Base-by-base conservation (phyloP, 164 flowering plant species). In the Warburgia ugandensis region DNA sequence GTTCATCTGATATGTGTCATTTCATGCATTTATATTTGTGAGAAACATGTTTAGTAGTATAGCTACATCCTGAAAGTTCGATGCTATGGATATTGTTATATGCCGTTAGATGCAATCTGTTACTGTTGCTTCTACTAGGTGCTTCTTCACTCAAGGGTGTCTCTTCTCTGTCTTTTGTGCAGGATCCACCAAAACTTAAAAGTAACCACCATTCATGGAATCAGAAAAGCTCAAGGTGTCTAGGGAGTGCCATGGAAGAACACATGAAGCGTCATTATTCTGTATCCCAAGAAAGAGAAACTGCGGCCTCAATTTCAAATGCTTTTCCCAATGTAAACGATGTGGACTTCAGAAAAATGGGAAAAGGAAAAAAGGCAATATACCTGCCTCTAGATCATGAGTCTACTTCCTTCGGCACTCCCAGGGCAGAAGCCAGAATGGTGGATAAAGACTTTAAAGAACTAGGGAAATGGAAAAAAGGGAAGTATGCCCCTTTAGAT, bases 221-320 rank as follows among this genome's bases (percentile, higher is more conserved):
- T 58, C 55, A 51, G 28, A 30, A 54, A 22, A 38, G 42, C 40
- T 62, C 54, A 52, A 48, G 22, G 2, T n/a, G 45, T 26, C 25
- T 21, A 13, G 41, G 44, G 46, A 42, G 50, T 26, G 19, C 16
- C 14, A 39, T 32, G 10, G 59, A 26, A 51, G 58, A 59, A 59
- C n/a, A n/a, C n/a, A n/a, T n/a, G n/a, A n/a, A n/a, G n/a, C n/a
- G n/a, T n/a, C n/a, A n/a, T n/a, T n/a, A n/a, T n/a, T n/a, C n/a
- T n/a, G 69, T 30, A 56, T 11, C 39, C 11, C 42, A 44, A 3
- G 32, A n/a, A 29, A 59, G 65, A 11, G 68, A 81, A 56, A 48
- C 64, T 30, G 81, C 74, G 66, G 68, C 62, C 68, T 65, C 38
- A 56, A 45, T 54, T 62, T 55, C 63, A 29, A 59, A 46, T 45